Evolutionary conservation across 164 flowering plant species (phyloP), one percentile per base, ranked within the genome.

Genomic region (Vitis rotundifolia): DNA sequence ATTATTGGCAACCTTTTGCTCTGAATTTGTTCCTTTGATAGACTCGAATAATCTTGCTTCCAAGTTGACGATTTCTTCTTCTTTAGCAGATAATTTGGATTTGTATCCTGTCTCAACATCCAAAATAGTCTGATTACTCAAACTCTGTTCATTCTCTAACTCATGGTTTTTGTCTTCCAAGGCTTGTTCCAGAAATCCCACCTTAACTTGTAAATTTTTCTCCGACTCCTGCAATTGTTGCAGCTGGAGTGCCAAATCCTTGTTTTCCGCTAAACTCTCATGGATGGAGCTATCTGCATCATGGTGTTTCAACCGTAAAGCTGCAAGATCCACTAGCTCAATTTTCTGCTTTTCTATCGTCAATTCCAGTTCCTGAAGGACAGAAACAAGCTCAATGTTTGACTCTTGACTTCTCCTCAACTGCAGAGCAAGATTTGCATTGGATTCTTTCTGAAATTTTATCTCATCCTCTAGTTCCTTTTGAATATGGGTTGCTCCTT

Each of bases 331-430:
- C 55, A 85, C 87, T 57, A 89, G 77, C 74, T 93, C 98, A 54
- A 72, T 18, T 69, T 76, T 90, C 79, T 91, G 98, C 68, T 78
- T 84, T 76, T 91, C 94, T 37, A 84, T 74, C 49, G 86, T 89
- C 71, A 79, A 88, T 79, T 91, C 98, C 37, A 89, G 82, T 76
- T 93, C 95, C 76, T 91, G 93, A 75, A 93, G 93, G 81, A 88
- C 73, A 48, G 89, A 78, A 80, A 91, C 84, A 77, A 93, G 93
- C 86, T 93, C 94, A 64, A 89, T 68, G 74, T 94, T 94, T 65
- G 96, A 92, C 63, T 90, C 94, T 72, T 94, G 98, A 64, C 87
- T 89, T 68, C 80, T 86, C 73, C 78, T 64, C 70, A 91, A 74
- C 72, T 90, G 95, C 60, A 84, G 69, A 61, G 86, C 64, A 75